Base-by-base conservation (phyloP, 352 stramenopile species). In the Pythium apleroticum region DNA sequence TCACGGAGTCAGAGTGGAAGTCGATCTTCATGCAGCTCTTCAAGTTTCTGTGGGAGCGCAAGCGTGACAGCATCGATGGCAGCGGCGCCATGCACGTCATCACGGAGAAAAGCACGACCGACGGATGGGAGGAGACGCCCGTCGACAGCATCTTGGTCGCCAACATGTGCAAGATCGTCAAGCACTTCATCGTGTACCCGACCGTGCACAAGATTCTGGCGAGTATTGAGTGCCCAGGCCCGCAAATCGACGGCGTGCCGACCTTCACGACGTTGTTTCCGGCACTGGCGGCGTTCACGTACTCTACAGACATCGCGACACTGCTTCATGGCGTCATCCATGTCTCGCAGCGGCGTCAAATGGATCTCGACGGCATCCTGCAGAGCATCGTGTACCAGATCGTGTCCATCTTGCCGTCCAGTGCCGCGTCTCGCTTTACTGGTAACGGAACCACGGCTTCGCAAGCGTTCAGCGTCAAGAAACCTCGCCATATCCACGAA, bases 121-220 rank as follows among this genome's bases (percentile, higher is more conserved):
- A 45, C 35, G 27, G 57, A 12, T 75, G 78, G 8, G 52, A 69
- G 17, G 70, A 88, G 54, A 17, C 66, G 0, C 54, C 61, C 2
- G 61, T 88, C 20, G 81, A 93, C 60, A 79, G 67, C 27, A 62
- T 90, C 4, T 66, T 93, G 59, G 72, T 76, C 7, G 69, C 81
- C 2, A 91, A 93, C 58, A 80, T 93, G 80, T 89, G 81, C 56
- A 71, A 71, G 33, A 81, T 92, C 45, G 86, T 69, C 17, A 92
- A 92, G 54, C 77, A 84, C 69, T 83, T 90, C 45, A 77, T 84
- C 19, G 72, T 81, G 6, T 90, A 87, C 50, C 84, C 80, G 6
- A 79, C 81, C 0, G 80, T 92, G 35, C 80, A 90, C 52, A 72
- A 61, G 19, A 71, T 92, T 2, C 73, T 92, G 1, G 50, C 56